Conservation (phyloP, 2,329 filamentous ascomycete genomes). For the Mycosphaerella sp. region DNA sequence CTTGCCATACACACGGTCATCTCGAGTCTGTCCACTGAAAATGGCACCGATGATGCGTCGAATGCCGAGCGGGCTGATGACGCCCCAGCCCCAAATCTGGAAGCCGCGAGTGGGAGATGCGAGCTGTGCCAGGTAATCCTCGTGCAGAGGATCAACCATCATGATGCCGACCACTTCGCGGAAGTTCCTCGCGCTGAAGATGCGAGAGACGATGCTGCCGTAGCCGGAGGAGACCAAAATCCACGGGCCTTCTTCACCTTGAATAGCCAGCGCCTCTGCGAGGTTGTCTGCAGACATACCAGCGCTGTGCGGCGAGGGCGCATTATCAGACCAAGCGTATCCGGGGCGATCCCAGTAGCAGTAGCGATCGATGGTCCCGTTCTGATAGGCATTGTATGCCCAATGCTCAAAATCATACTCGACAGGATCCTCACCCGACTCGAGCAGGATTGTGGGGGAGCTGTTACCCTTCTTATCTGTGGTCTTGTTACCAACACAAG, state of each 20-base stretch:
- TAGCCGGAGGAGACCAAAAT: conserved; percentile 79
- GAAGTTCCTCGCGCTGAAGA: conserved; percentile 80
- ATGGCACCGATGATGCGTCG: conserved; percentile 73
- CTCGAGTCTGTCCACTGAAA: conserved; percentile 69
- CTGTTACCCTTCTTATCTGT: conserved; percentile 48
- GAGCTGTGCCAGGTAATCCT: conserved; percentile 68
- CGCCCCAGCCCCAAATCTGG: conserved; percentile 74
- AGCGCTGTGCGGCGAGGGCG: conserved; percentile 85
- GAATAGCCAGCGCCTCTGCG: conserved; percentile 73
- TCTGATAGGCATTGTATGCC: conserved; percentile 66
- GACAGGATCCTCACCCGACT: conserved; percentile 72
- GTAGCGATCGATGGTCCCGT: conserved; percentile 78
- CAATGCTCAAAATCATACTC: conserved; percentile 75
- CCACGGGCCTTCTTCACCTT: conserved; percentile 83
- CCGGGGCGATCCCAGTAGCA: conserved; percentile 96
- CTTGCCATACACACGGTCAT: conserved; percentile 78
- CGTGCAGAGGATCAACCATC: conserved; percentile 81
- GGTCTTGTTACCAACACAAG: conserved; percentile 67
- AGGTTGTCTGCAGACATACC: conserved; percentile 87
- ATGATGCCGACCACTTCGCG: conserved; percentile 69
- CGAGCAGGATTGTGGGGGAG: conserved; percentile 75
- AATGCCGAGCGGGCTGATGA: conserved; percentile 80
- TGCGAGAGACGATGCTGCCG: conserved; percentile 80
- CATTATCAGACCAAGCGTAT: conserved; percentile 81
- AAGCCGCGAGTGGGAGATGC: conserved; percentile 68